Percentiles rank a stretch among this genome's conserved stretches.
phyloP scores from a whole-genome alignment of 2,329 filamentous ascomycete species.

The Monosporascus cannonballus region DNA sequence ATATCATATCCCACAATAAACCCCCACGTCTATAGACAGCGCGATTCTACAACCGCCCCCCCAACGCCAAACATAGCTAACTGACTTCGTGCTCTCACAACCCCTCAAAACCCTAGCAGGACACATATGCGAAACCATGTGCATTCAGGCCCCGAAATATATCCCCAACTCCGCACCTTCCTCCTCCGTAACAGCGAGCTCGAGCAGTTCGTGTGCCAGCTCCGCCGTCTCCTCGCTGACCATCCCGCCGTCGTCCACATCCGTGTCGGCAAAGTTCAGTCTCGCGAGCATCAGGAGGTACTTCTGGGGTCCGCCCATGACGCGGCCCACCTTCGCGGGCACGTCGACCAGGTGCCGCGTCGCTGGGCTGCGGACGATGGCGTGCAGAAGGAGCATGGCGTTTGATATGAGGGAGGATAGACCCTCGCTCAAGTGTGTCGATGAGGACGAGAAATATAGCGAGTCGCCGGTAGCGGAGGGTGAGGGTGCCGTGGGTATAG shows the following conservation, averaged over 20 bases:
- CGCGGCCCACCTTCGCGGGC: slow-evolving; percentile 61
- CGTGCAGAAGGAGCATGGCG: slow-evolving; percentile 44
- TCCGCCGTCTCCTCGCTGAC: slow-evolving; percentile 78
- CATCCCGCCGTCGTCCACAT: slow-evolving; percentile 38
- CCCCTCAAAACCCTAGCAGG: no score
- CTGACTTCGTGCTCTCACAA: no score
- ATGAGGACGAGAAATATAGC: no score
- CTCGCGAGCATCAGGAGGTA: slow-evolving; percentile 76
- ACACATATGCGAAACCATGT: no score
- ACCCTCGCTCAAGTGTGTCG: background rate
- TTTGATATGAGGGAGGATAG: slow-evolving; percentile 36
- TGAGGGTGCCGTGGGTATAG: background rate
- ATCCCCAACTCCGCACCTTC: slow-evolving; percentile 40
- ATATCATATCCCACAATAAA: no score
- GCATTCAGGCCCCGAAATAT: slow-evolving; percentile 26
- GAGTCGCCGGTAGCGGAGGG: background rate
- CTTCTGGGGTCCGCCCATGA: slow-evolving; percentile 71
- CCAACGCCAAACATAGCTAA: no score
- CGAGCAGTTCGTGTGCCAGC: slow-evolving; percentile 74
- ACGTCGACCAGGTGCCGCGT: slow-evolving; percentile 51
- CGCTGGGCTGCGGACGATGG: slow-evolving; percentile 41
- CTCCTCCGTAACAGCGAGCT: slow-evolving; percentile 74
- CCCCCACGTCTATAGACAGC: no score
- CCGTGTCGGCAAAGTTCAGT: slow-evolving; percentile 66
- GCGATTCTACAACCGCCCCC: no score